Base-by-base conservation (phyloP, 176 grass and related monocot genomes). In the Zoysia pacifica region DNA sequence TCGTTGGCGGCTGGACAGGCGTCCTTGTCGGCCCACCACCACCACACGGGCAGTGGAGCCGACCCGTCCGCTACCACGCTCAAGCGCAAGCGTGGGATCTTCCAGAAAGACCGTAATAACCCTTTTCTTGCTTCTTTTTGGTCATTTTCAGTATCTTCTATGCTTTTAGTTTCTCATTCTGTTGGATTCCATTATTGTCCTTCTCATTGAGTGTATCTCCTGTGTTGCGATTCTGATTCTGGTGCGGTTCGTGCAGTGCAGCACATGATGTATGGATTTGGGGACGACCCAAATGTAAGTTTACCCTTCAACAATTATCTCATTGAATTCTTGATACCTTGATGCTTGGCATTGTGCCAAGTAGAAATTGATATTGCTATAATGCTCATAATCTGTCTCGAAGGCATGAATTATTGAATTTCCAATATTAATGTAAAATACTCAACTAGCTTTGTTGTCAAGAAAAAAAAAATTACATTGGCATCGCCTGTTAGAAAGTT, bases 221-320 rank as follows among this genome's bases (percentile, higher is more conserved):
- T 19, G 39, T 59, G 38, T 15, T 70, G 9, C 7, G 44, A 11
- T 40, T 69, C 44, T 36, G 51, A 6, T 66, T 65, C 37, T 20
- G 83, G 41, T 79, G 7, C 12, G 28, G 4, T 50, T 77, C 64
- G 62, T 89, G 73, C 89, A 94, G 94, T 97, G 69, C 94, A 97
- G 76, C 94, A 97, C 87, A 94, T 97, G 91, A 97, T 97, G 94
- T 97, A 91, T 84, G 94, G 94, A 55, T 97, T 97, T 84, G 94
- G 94, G 63, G 94, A 97, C 66, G 94, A 92, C 76, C 81, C 91
- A 46, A 97, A 97, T 90, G 91, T 97, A 79, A 90, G 87, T 48
- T 68, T 41, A 48, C 48, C 28, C 61, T 63, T 67, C 3, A 70
- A 11, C 41, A 63, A 11, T 67, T 65, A 4, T 42, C 65, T 88